Evolutionary conservation across 345 rosid genomes (phyloP).

Genomic region (Citrus unshiu): DNA sequence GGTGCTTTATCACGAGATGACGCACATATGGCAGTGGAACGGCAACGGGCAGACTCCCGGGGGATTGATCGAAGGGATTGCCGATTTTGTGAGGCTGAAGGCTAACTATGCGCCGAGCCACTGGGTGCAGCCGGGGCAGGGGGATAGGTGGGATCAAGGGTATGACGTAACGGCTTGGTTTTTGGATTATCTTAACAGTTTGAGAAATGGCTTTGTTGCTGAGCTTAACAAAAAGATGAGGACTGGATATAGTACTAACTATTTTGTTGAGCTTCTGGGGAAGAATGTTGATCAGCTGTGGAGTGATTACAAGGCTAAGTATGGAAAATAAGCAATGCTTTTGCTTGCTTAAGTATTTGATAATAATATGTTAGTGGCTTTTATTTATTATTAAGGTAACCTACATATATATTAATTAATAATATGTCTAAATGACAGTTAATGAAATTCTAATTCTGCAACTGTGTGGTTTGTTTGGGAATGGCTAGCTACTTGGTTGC

Average conservation of each 20-base stretch:
- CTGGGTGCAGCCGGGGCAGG: conserved; percentile 60
- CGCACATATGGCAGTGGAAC: conserved; percentile 76
- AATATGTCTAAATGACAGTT: background rate
- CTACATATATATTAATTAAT: background rate
- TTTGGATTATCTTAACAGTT: conserved; percentile 49
- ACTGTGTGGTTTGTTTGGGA: background rate
- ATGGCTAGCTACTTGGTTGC: too few relatives aligned
- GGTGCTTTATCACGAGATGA: conserved; percentile 67
- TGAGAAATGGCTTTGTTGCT: conserved; percentile 59
- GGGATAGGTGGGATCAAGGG: conserved; percentile 64
- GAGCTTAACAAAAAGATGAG: conserved; percentile 68
- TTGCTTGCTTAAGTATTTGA: background rate
- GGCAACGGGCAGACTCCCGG: conserved; percentile 53
- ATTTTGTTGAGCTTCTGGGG: conserved; percentile 56
- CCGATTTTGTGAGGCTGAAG: conserved; percentile 23
- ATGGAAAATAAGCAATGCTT: conserved; percentile 22
- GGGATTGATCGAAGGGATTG: conserved; percentile 16
- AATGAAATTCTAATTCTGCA: background rate
- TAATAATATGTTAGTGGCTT: background rate
- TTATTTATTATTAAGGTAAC: too few relatives aligned
- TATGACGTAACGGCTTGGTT: conserved; percentile 61
- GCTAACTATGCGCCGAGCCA: conserved; percentile 24
- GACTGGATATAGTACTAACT: conserved; percentile 36
- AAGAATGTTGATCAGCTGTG: conserved; percentile 63
- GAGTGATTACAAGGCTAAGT: conserved; percentile 66